Evolutionary conservation across 208 protist species (phyloP).

Genomic region (Phytomonas francai): DNA sequence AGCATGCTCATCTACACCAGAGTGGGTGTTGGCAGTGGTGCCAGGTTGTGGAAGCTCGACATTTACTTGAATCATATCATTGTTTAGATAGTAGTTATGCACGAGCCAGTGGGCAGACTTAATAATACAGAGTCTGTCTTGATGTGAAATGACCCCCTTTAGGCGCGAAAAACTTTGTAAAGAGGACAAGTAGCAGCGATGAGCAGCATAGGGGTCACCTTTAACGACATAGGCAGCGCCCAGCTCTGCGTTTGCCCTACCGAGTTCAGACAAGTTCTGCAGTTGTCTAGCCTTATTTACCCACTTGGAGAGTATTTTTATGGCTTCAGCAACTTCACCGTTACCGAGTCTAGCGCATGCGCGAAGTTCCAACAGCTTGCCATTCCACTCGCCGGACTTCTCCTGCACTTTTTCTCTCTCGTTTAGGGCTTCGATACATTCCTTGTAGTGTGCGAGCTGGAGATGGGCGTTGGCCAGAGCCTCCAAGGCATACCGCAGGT

Average conservation of each 20-base stretch:
- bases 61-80: constrained; percentile 51
- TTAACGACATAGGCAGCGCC: constrained; percentile 51
- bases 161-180: constrained; percentile 38
- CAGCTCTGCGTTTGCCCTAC: constrained; percentile 54
- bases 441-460: constrained; percentile 72
- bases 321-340: constrained; percentile 45
- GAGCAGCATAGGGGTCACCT: constrained; percentile 49
- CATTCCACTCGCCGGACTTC: constrained; percentile 60
- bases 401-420: constrained; percentile 79
- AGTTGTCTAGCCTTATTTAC: constrained; percentile 56
- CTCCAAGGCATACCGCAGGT: constrained; percentile 74
- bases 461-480: constrained; percentile 74
- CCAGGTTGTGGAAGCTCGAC: constrained; percentile 9
- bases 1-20: background rate
- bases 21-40: background rate
- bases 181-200: constrained; percentile 45
- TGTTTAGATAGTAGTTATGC: constrained; percentile 76
- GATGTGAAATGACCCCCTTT: constrained; percentile 8
- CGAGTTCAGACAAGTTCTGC: constrained; percentile 54
- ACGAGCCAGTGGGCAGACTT: constrained; percentile 79
- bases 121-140: constrained; percentile 34
- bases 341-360: constrained; percentile 65
- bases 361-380: constrained; percentile 52
- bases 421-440: constrained; percentile 65
- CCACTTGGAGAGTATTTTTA: constrained; percentile 75